Base-by-base conservation (phyloP, 2,329 filamentous ascomycete genomes). In the Neonectria coccinea region DNA sequence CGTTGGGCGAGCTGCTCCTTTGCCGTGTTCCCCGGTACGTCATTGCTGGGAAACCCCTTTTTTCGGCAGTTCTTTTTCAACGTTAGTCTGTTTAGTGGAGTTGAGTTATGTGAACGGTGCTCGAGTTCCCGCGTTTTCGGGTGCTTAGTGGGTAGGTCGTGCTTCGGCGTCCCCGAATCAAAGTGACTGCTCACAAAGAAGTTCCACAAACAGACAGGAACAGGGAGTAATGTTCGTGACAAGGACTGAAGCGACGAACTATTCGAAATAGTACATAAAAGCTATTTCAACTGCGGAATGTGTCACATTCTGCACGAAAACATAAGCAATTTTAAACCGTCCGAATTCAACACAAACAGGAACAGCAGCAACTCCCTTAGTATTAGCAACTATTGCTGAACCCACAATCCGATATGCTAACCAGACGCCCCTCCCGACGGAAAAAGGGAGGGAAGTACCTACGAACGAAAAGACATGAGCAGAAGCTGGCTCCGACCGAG, bases 151-250 rank as follows among this genome's bases (percentile, higher is more conserved):
- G 29, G 48, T 39, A 7, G n/a, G 9, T 22, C 27, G 4, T 18
- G 4, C 31, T 20, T 51, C 48, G 48, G 48, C 29, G 48, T 51
- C 29, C 27, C 48, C 48, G 48, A 18, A 20, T 33, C 20, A 12
- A 51, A 33, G 29, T 51, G 48, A 51, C 8, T 20, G 29, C 48
- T 51, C 48, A 51, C 48, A 51, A 51, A 51, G 39, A 6, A 31
- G 6, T 22, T 29, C 31, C 20, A 2, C 1, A n/a, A 33, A 18
- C 16, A 22, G 11, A 12, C 48, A 33, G 5, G 48, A 51, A 51
- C 48, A 18, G 27, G 16, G 12, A 18, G 7, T 7, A 36, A 22
- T 4, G 27, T 33, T 20, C 29, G 18, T n/a, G n/a, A n/a, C 48
- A 14, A 33, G 2, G 22, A 36, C 18, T 12, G 25, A 25, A 25